phyloP scores from a whole-genome alignment of 441 rosid species.

The Adansonia madagascariensis region DNA sequence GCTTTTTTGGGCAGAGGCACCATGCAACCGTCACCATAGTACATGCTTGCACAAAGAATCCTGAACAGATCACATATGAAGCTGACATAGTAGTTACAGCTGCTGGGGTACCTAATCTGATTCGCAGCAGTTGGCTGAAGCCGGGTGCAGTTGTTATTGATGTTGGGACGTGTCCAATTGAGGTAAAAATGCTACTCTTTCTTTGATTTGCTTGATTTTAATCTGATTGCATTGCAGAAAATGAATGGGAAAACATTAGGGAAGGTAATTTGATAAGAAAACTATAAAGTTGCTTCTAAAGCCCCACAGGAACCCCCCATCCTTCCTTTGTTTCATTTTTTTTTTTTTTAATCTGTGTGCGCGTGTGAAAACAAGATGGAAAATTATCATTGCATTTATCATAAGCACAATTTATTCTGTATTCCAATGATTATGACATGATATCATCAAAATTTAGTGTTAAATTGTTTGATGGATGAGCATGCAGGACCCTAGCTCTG shows the following conservation, averaged over 20 bases:
- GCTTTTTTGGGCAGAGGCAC: slow-evolving; percentile 65
- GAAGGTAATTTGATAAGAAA: slow-evolving; percentile 24
- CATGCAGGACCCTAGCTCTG: slow-evolving; percentile 66
- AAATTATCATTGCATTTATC: slow-evolving; percentile 1
- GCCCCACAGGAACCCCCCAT: neutral
- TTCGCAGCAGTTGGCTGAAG: slow-evolving; percentile 81
- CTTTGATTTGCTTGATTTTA: slow-evolving; percentile 14
- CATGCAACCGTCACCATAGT: slow-evolving; percentile 83
- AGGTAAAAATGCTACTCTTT: slow-evolving; percentile 45
- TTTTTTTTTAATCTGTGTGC: no score
- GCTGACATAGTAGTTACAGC: slow-evolving; percentile 85
- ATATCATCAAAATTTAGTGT: neutral
- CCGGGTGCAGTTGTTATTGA: slow-evolving; percentile 84
- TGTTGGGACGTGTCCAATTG: slow-evolving; percentile 80
- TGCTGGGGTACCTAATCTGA: slow-evolving; percentile 77
- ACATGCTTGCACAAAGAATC: slow-evolving; percentile 67
- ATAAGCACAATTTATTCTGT: neutral
- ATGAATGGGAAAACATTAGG: slow-evolving; percentile 19
- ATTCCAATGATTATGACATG: neutral
- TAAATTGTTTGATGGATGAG: slow-evolving; percentile 18
- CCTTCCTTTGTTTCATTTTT: neutral
- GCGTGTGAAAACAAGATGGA: neutral
- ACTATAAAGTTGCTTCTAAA: neutral
- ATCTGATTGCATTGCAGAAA: slow-evolving; percentile 21
- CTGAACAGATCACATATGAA: slow-evolving; percentile 62